Evolutionary conservation across 225 moss, liverwort and hornwort species (phyloP).

Genomic region (Anthoceros angustus): DNA sequence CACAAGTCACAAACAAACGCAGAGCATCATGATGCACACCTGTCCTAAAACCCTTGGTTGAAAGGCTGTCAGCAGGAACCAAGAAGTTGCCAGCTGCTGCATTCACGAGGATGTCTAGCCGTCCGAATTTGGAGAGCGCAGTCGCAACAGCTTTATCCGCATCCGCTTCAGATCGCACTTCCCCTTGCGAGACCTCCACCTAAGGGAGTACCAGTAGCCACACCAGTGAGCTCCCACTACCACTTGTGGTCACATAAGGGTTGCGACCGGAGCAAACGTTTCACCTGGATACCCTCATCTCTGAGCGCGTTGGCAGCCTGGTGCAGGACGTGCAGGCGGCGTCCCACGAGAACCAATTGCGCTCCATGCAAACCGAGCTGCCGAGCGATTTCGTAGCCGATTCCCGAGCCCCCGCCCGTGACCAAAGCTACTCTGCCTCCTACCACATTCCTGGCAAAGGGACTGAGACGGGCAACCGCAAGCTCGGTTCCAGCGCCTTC

Average conservation of each 20-base stretch:
- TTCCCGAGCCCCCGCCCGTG: constrained; percentile 18
- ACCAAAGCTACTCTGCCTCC: constrained; percentile 14
- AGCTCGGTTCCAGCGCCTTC: no score
- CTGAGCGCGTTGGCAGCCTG: constrained; percentile 8
- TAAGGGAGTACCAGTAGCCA: neutral
- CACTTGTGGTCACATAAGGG: no score
- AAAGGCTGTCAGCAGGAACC: constrained; percentile 13
- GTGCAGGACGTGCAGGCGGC: constrained; percentile 10
- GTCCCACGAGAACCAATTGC: constrained; percentile 14
- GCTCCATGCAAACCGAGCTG: constrained; percentile 17
- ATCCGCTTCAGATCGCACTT: constrained; percentile 12
- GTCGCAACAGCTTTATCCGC: constrained; percentile 12
- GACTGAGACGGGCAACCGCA: neutral
- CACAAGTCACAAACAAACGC: neutral
- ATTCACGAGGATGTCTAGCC: constrained; percentile 17
- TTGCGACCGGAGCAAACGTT: no score
- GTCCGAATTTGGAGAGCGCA: constrained; percentile 9
- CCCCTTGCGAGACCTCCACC: constrained; percentile 16
- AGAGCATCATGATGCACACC: constrained; percentile 3
- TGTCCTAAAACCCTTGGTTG: constrained; percentile 16
- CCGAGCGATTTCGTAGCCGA: constrained; percentile 13
- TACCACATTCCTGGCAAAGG: constrained; percentile 11
- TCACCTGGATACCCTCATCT: constrained; percentile 11
- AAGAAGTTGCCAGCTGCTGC: constrained; percentile 16
- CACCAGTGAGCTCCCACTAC: neutral